Evolutionary conservation across 768 basidiomycete species (phyloP).

Genomic region (Hericium erinaceus): DNA sequence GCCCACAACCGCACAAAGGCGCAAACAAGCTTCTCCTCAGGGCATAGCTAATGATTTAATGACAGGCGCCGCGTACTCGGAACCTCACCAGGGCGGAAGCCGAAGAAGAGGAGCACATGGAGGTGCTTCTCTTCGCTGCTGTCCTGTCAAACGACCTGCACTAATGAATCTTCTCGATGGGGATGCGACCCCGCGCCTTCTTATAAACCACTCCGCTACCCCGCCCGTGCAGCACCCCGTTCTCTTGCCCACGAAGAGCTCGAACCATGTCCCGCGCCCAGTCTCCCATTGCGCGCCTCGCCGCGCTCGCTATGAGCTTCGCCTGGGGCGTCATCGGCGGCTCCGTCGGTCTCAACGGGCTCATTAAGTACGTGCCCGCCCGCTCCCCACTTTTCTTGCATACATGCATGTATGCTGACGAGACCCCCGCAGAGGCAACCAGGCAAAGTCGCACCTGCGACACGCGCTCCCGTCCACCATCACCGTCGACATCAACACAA

Average conservation of each 20-base stretch:
- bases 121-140: too few relatives aligned
- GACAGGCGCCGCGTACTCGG: too few relatives aligned
- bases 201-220: too few relatives aligned
- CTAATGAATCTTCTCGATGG: too few relatives aligned
- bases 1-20: too few relatives aligned
- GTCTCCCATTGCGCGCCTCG: constrained; percentile 16
- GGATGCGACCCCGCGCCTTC: too few relatives aligned
- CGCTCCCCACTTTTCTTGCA: background rate
- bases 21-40: too few relatives aligned
- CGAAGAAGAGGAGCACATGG: too few relatives aligned
- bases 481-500: constrained; percentile 8
- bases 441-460: constrained; percentile 1
- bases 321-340: constrained; percentile 22
- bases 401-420: background rate
- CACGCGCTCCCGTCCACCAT: constrained; percentile 6
- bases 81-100: too few relatives aligned
- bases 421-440: constrained; percentile 3
- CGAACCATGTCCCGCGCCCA: constrained; percentile 4
- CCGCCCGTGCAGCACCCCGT: too few relatives aligned
- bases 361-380: constrained; percentile 19
- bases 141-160: too few relatives aligned
- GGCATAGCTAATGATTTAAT: too few relatives aligned
- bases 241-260: background rate
- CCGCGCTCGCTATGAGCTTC: constrained; percentile 21
- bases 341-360: constrained; percentile 23